Percentiles rank a stretch among this genome's conserved stretches.
phyloP scores from a whole-genome alignment of 2,329 filamentous ascomycete species.

The Apiospora saccharicola region DNA sequence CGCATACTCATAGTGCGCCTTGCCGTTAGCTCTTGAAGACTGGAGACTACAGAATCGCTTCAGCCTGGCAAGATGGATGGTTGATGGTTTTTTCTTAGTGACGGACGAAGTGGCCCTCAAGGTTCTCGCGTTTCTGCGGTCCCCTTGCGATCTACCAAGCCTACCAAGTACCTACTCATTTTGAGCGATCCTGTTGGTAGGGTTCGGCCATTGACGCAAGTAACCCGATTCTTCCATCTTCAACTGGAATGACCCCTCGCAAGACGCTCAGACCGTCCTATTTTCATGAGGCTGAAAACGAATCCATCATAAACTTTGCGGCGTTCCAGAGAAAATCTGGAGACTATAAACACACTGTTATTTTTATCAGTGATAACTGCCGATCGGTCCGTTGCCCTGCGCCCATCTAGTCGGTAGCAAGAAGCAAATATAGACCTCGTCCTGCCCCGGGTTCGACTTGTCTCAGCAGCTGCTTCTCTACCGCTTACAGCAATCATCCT shows the following conservation, averaged over 20 bases:
- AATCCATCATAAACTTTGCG: not conserved
- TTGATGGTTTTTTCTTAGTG: not conserved
- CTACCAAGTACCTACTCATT: not conserved
- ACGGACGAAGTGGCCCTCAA: conserved; percentile 3
- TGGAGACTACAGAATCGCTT: not conserved
- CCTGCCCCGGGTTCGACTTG: not conserved
- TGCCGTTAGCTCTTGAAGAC: not conserved
- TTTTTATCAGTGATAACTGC: not conserved
- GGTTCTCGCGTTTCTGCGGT: conserved; percentile 9
- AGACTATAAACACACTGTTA: not conserved
- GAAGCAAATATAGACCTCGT: not conserved
- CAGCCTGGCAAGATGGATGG: conserved; percentile 8
- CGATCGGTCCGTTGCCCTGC: not conserved
- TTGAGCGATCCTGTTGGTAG: not conserved
- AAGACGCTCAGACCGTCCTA: not conserved
- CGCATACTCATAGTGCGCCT: not conserved
- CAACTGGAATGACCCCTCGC: conserved; percentile 6
- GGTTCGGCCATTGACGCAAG: conserved; percentile 8
- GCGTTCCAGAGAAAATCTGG: not conserved
- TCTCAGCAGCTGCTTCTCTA: conserved; percentile 7
- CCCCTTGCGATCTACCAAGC: conserved; percentile 5
- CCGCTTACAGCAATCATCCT: not conserved
- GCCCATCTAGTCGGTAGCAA: not conserved
- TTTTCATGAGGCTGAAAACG: conserved; percentile 9
- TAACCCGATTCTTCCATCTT: conserved; percentile 15